Evolutionary conservation across 208 protist species (phyloP), one percentile per base, ranked within the genome.

Genomic region (Vickermania spadyakhi): DNA sequence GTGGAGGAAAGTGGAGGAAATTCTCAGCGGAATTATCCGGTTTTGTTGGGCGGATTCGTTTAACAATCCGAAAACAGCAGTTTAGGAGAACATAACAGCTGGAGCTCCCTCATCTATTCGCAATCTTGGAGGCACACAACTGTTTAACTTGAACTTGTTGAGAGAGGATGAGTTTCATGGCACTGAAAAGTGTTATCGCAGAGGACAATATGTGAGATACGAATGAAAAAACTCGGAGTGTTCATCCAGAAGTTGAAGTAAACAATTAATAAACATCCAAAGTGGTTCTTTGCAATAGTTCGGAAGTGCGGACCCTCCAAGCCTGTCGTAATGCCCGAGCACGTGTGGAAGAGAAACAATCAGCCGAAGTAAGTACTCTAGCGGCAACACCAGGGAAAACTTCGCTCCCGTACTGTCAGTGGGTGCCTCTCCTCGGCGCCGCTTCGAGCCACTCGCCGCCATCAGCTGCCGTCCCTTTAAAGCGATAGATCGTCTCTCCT

Each of bases 291-390:
- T 72, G 14, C 79, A 78, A 60, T 72, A 78, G 14, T 54, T 18
- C 0, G 86, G 86, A 65, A 91, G 84, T 2, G 59, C 26, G 22
- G 60, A 66, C n/a, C 73, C 83, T 25, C 83, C 73, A 1, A 94
- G 68, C 28, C 81, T 86, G 71, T 91, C 74, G 67, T 94, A 94
- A 62, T 94, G 86, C 23, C 75, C 76, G 0, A 94, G 50, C 28
- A 94, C 76, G 28, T 70, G 72, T 18, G 86, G 86, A 14, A 94
- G 60, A 7, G 83, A 77, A 22, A 91, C 56, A 55, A 85, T 88
- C 11, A 91, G 72, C 3, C 86, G 72, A 42, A 94, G 69, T 4
- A 94, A 67, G 30, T 94, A 94, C 69, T 94, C 83, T 7, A 89
- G 52, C 18, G 83, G 73, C 41, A 94, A 54, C 18, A 91, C 81